Percentiles rank a stretch among this genome's conserved stretches.
phyloP scores from a whole-genome alignment of 2,329 filamentous ascomycete genomes.

The Hymenoscyphus linearis region DNA sequence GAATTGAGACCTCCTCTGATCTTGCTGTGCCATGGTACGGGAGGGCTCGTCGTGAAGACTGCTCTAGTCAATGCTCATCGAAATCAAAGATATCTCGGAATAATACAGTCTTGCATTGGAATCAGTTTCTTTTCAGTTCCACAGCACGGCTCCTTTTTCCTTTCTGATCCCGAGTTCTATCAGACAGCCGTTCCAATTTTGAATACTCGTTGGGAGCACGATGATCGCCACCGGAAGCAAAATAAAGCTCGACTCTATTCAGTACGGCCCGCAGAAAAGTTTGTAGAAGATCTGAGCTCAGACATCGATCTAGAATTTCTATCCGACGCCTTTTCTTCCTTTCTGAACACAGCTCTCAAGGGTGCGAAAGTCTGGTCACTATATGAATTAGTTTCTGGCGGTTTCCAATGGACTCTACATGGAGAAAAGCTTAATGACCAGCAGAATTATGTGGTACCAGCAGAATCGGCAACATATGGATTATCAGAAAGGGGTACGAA shows the following conservation, averaged over 20 bases:
- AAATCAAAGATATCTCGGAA: background rate
- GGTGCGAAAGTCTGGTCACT: background rate
- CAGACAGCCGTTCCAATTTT: background rate
- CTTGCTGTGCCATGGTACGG: background rate
- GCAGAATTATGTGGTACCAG: background rate
- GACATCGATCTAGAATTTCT: background rate
- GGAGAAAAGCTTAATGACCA: background rate
- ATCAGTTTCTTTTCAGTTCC: background rate
- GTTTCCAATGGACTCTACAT: background rate
- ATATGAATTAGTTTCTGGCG: background rate
- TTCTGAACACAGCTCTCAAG: background rate
- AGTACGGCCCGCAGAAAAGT: background rate
- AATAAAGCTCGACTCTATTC: background rate
- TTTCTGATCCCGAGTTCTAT: background rate
- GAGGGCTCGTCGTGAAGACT: background rate
- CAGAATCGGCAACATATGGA: background rate
- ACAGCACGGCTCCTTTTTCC: background rate
- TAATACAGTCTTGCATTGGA: background rate
- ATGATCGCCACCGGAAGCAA: background rate
- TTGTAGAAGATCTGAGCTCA: background rate
- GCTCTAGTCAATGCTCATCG: background rate
- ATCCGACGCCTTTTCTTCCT: background rate
- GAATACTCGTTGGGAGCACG: background rate
- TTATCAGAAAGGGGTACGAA: background rate
- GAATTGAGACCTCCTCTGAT: background rate